Evolutionary conservation across 495 filamentous ascomycete genomes (phyloP), one percentile per base, ranked within the genome.

Genomic region (Pyrenula massariospora): DNA sequence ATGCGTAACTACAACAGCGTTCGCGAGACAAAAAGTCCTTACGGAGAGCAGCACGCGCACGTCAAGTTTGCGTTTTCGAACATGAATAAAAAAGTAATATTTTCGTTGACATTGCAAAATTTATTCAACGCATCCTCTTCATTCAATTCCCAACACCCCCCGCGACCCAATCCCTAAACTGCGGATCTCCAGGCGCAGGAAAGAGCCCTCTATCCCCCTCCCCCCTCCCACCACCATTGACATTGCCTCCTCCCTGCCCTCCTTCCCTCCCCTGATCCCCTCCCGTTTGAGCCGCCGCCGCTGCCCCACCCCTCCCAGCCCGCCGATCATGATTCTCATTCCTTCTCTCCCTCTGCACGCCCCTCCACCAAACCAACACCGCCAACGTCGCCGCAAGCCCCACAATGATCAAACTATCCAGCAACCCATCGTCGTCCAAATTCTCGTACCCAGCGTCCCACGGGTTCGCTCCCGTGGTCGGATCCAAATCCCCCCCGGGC

Each of bases 331-430:
- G 10, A 24, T 56, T 58, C 24, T 53, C 48, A 31, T 53, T 49
- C 24, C 58, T 59, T 31, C 75, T 68, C 59, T 73, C 65, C 49
- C 78, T 72, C 57, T 76, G 76, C 48, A 54, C 53, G 22, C 62
- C 56, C 53, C 70, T 59, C 56, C 74, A 91, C 63, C 87, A 91
- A 22, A 97, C 78, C 56, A 97, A 70, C 53, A 88, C 81, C 0
- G 86, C 78, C 24, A 97, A 74, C 0, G 83, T 82, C 0, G 82
- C 86, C 1, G 87, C 84, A 48, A 97, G 66, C 1, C 77, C 84
- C 1, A 95, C 69, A 57, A 99, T 96, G 22, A 95, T 76, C 12
- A 95, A 63, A 31, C 85, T 92, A 68, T 99, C 93, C 11, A 96
- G 59, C 22, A 77, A 58, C 8, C 75, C 74, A 54, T 89, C 88